Percentiles rank a stretch among this genome's conserved stretches.
phyloP scores from a whole-genome alignment of 371 early-diverging fungal species.

The Rhizomucor miehei region DNA sequence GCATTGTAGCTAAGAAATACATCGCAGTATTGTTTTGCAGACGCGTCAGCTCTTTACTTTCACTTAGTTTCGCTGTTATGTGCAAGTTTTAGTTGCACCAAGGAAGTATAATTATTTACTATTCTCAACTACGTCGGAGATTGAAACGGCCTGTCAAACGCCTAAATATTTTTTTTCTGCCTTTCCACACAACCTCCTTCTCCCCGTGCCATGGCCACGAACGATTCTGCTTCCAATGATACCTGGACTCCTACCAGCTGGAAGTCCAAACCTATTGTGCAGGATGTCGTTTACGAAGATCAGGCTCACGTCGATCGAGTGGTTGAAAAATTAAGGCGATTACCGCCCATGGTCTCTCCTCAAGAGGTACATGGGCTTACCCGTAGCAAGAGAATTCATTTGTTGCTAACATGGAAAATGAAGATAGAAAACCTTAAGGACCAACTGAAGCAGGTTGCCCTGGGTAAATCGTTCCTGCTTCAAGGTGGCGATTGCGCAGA shows the following conservation, averaged over 20 bases:
- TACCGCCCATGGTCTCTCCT: conserved; percentile 91
- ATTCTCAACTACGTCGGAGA: too few species aligned
- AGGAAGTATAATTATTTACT: too few species aligned
- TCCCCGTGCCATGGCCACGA: neutral
- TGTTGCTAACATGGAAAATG: neutral
- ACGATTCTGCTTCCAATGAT: neutral
- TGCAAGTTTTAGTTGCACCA: too few species aligned
- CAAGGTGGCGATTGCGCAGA: conserved; percentile 99
- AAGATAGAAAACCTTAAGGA: conserved; percentile 80
- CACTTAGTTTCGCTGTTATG: too few species aligned
- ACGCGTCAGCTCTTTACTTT: too few species aligned
- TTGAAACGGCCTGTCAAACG: too few species aligned
- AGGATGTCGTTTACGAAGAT: conserved; percentile 88
- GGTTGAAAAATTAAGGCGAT: conserved; percentile 69
- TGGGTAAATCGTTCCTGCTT: conserved; percentile 88
- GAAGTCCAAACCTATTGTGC: conserved; percentile 82
- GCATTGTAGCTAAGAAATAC: too few species aligned
- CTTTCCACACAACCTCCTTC: too few species aligned
- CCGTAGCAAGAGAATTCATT: neutral
- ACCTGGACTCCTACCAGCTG: conserved; percentile 83
- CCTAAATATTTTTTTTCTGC: too few species aligned
- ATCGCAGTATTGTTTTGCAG: too few species aligned
- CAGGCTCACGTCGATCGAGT: conserved; percentile 66
- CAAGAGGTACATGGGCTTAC: conserved; percentile 62
- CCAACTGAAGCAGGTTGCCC: conserved; percentile 86